phyloP scores from a whole-genome alignment of 2,329 filamentous ascomycete species.

The Aspergillus chevalieri region DNA sequence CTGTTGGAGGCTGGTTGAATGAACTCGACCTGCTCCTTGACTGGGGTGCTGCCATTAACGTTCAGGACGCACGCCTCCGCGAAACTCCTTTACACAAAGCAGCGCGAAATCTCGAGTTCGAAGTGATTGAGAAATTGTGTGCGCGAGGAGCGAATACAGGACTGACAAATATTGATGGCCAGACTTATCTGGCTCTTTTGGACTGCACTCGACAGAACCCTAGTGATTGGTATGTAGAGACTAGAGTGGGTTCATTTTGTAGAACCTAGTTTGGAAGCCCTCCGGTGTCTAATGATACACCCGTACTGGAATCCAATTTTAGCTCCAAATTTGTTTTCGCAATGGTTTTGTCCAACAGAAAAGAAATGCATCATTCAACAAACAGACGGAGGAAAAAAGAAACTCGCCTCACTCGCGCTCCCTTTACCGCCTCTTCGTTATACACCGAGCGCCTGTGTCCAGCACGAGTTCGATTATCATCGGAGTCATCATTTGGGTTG shows the following conservation, averaged over 20 bases:
- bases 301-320: too few relatives aligned
- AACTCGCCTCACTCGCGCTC: too few relatives aligned
- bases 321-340: too few relatives aligned
- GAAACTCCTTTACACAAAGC: not conserved
- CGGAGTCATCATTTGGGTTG: too few relatives aligned
- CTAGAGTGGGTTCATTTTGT: not conserved
- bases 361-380: too few relatives aligned
- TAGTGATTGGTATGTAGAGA: not conserved
- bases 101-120: not conserved
- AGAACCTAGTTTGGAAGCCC: too few relatives aligned
- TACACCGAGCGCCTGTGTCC: too few relatives aligned
- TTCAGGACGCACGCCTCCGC: not conserved
- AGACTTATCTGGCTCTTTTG: not conserved
- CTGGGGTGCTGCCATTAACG: not conserved
- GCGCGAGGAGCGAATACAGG: not conserved
- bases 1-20: not conserved
- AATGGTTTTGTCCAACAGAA: too few relatives aligned
- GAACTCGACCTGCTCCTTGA: not conserved
- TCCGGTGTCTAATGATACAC: too few relatives aligned
- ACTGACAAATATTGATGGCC: not conserved
- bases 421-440: too few relatives aligned
- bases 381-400: too few relatives aligned
- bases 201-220: not conserved
- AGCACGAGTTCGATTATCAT: too few relatives aligned
- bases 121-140: not conserved